Evolutionary conservation across 257 asterid genomes (phyloP), one percentile per base, ranked within the genome.

Genomic region (Nemophila menziesii): DNA sequence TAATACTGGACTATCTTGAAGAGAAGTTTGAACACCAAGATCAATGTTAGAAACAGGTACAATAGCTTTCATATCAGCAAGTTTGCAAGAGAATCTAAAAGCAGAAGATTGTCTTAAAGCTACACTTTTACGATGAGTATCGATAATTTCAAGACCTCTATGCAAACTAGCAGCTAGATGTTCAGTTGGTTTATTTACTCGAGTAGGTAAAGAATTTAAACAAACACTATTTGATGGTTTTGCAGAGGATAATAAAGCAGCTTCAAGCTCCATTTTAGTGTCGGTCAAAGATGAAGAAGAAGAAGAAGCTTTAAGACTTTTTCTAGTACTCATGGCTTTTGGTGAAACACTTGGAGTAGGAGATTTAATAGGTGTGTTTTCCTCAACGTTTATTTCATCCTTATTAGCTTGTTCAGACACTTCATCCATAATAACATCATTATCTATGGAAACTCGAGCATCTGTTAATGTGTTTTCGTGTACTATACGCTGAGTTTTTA

Each of bases 261-360:
- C 70, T 44, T 65, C 70, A 46, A 51, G 46, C 14, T 67, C 68
- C 48, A 48, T 42, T 39, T 61, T 61, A 62, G 65, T 50, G 15
- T 56, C 70, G 23, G 47, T 61, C 33, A 60, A 17, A 27, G 56
- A 48, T 22, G 83, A 69, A 41, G 95, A 17, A 27, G 56, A 48
- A 20, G 83, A 69, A 41, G 95, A 83, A 52, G 93, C 69, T 67
- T 72, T 78, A 34, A 83, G 79, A 70, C 94, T 77, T 78, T 81
- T 90, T 65, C 92, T 74, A 65, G 66, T 57, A 58, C 79, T 72
- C 46, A 16, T 68, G 63, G 65, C 52, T 58, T 65, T 79, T 54
- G 99, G 99, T 42, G 99, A 90, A 67, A 85, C 70, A 56, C 89
- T 90, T 49, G 86, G 94, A 38, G 75, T 37, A 6, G 99, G 99